Conservation (phyloP, 2,329 filamentous ascomycete genomes). For the Blumeriella jaapii region DNA sequence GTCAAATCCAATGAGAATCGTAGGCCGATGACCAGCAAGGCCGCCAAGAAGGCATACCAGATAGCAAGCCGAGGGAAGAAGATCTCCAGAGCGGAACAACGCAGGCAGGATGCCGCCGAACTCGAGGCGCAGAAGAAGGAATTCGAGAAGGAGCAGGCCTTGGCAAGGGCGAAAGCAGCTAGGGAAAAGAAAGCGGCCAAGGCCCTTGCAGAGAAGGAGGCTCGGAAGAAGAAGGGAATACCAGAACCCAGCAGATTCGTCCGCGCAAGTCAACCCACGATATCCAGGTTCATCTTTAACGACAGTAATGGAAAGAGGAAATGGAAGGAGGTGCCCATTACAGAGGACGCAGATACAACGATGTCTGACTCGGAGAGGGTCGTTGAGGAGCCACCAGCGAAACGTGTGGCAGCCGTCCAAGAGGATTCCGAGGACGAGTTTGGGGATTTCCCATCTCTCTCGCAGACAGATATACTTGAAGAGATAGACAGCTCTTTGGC, state of each 20-base stretch:
- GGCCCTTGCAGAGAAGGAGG: slow-evolving; percentile 37
- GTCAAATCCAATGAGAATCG: slow-evolving; percentile 15
- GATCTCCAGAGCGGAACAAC: slow-evolving; percentile 30
- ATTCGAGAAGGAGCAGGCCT: slow-evolving; percentile 41
- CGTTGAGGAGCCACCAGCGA: slow-evolving; percentile 7
- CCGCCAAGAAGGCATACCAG: slow-evolving; percentile 36
- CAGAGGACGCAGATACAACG: slow-evolving; percentile 14
- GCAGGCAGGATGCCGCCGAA: slow-evolving; percentile 31
- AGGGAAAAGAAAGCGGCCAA: slow-evolving; percentile 46
- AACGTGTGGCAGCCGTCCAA: slow-evolving; percentile 6
- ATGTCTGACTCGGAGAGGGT: background rate
- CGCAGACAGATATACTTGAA: slow-evolving; percentile 22
- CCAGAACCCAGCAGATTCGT: slow-evolving; percentile 38
- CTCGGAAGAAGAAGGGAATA: slow-evolving; percentile 39
- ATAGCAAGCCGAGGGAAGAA: slow-evolving; percentile 32
- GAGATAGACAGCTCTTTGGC: slow-evolving; percentile 13
- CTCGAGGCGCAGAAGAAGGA: slow-evolving; percentile 34
- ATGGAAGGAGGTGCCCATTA: slow-evolving; percentile 14
- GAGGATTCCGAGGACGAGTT: slow-evolving; percentile 25
- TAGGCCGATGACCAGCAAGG: slow-evolving; percentile 39
- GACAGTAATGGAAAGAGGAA: slow-evolving; percentile 15
- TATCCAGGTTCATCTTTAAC: slow-evolving; percentile 38
- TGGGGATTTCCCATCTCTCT: slow-evolving; percentile 25
- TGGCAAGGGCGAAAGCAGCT: slow-evolving; percentile 37
- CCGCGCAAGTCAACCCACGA: slow-evolving; percentile 45